Evolutionary conservation across 352 stramenopile species (phyloP).

Genomic region (Lagenidium sp.): DNA sequence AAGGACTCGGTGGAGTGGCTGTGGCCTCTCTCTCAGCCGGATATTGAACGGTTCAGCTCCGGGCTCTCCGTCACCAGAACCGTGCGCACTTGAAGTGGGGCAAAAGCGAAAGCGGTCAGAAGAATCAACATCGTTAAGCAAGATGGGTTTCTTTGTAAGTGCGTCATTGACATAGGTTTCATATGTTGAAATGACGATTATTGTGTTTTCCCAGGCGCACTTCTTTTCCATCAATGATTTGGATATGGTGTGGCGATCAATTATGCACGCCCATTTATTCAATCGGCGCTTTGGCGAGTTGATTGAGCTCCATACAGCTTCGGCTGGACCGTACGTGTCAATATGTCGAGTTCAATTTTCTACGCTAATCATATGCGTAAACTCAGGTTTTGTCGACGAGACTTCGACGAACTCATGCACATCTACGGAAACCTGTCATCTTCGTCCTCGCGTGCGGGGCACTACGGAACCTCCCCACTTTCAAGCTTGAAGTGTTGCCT

Average conservation of each 20-base stretch:
- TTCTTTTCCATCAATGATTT: constrained; percentile 32
- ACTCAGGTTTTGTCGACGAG: constrained; percentile 36
- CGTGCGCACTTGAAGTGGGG: constrained; percentile 3
- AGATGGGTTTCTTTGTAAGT: constrained; percentile 19
- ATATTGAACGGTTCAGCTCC: constrained; percentile 7
- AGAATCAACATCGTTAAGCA: constrained; percentile 1
- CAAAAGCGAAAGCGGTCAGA: constrained; percentile 17
- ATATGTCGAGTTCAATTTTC: neutral
- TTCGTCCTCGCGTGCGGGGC: constrained; percentile 20
- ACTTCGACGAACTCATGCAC: constrained; percentile 78
- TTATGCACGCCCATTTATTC: constrained; percentile 29
- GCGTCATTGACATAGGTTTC: too few species aligned
- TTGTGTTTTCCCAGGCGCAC: constrained; percentile 16
- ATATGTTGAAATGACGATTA: neutral
- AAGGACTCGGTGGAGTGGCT: neutral
- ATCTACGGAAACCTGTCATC: constrained; percentile 35
- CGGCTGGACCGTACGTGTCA: constrained; percentile 31
- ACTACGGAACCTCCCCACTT: constrained; percentile 23
- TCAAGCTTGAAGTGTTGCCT: constrained; percentile 59
- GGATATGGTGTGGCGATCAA: constrained; percentile 31
- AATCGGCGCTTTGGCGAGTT: constrained; percentile 25
- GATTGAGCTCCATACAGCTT: constrained; percentile 31
- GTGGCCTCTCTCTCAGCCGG: constrained; percentile 4
- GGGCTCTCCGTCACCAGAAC: constrained; percentile 1
- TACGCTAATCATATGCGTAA: neutral